Percentiles rank a stretch among this genome's conserved stretches.
Conservation (phyloP, 345 rosid genomes). For the Anacardium occidentale region DNA sequence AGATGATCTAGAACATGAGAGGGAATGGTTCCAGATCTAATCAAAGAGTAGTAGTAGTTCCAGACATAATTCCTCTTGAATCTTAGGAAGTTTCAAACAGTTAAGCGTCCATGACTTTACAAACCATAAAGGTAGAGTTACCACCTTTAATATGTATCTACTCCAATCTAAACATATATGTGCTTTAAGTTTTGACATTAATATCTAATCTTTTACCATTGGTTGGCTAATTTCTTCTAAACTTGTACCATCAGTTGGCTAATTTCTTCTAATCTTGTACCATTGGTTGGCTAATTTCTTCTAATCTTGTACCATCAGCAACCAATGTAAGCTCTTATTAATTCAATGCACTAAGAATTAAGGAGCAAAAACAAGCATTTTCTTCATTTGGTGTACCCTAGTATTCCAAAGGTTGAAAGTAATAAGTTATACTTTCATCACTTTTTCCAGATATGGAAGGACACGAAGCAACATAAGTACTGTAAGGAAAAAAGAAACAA, state of each 20-base stretch:
- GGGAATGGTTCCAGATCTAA: neutral
- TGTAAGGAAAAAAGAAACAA: neutral
- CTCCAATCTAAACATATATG: neutral
- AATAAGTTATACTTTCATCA: neutral
- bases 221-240: too few species aligned
- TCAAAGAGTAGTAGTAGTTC: neutral
- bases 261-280: too few species aligned
- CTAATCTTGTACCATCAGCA: too few species aligned
- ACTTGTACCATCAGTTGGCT: too few species aligned
- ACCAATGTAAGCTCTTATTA: neutral
- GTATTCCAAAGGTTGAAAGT: neutral
- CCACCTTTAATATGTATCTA: neutral
- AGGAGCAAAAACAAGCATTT: neutral
- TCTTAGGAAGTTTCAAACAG: neutral
- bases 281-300: too few species aligned
- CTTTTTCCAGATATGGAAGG: neutral
- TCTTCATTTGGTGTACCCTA: neutral
- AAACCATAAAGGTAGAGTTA: neutral
- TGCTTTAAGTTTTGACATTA: neutral
- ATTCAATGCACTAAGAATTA: neutral
- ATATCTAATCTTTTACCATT: too few species aligned
- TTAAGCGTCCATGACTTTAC: neutral
- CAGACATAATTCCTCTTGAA: neutral
- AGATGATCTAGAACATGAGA: neutral
- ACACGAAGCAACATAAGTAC: neutral